Percentiles rank a stretch among this genome's conserved stretches.
Conservation (phyloP, 2,329 filamentous ascomycete species). For the Phaeophleospora eucalypticola region DNA sequence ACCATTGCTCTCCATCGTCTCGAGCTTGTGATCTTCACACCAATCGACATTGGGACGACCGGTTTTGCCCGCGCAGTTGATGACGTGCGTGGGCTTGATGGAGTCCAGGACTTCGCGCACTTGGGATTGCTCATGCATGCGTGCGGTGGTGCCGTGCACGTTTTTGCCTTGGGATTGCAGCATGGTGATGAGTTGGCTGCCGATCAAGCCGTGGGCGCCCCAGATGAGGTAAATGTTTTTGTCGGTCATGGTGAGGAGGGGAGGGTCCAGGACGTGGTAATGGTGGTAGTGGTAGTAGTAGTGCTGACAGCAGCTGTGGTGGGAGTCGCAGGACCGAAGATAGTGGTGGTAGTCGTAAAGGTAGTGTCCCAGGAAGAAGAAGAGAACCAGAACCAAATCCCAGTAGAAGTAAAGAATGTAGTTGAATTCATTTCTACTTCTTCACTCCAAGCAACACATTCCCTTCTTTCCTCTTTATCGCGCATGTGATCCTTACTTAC, state of each 20-base stretch:
- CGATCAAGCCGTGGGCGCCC: constrained; percentile 62
- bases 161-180: constrained; percentile 59
- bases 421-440: no score
- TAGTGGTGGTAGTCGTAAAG: no score
- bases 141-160: constrained; percentile 57
- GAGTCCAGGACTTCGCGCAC: constrained; percentile 55
- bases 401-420: no score
- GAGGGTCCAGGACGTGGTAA: not conserved
- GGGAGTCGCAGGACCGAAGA: no score
- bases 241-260: constrained; percentile 9
- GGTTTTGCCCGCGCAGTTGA: constrained; percentile 64
- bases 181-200: constrained; percentile 56
- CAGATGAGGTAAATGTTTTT: constrained; percentile 57
- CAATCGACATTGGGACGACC: constrained; percentile 67
- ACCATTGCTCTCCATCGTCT: constrained; percentile 64
- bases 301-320: no score
- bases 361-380: not conserved
- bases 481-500: no score
- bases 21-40: constrained; percentile 67
- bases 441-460: not conserved
- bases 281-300: not conserved
- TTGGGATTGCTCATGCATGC: constrained; percentile 60
- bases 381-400: not conserved
- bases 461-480: not conserved
- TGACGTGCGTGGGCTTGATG: constrained; percentile 61